phyloP scores from a whole-genome alignment of 371 early-diverging fungal genomes.

The Sporodiniella umbellata region DNA sequence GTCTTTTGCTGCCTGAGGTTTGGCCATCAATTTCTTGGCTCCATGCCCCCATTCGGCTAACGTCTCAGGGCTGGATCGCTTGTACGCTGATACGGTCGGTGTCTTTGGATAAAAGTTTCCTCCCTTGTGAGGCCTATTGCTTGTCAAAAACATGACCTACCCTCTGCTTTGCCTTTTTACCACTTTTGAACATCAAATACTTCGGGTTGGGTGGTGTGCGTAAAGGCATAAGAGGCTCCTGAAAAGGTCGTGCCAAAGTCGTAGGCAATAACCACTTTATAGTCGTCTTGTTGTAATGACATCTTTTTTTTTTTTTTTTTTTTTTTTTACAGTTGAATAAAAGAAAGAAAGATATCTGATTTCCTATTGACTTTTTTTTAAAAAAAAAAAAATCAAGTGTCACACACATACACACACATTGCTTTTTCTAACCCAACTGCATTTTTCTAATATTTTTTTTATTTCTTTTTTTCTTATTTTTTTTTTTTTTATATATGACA shows the following conservation, averaged over 20 bases:
- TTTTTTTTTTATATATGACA: constrained; percentile 9
- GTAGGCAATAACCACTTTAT: constrained; percentile 46
- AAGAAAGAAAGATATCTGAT: not conserved
- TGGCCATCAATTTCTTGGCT: constrained; percentile 46
- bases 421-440: not conserved
- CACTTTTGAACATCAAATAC: constrained; percentile 56
- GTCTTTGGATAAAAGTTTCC: constrained; percentile 52
- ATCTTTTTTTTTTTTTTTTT: too few species aligned
- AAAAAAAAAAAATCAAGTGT: not conserved
- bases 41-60: constrained; percentile 53
- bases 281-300: constrained; percentile 12
- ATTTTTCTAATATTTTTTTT: not conserved
- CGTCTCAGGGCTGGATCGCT: constrained; percentile 24
- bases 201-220: constrained; percentile 41
- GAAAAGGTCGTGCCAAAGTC: constrained; percentile 51
- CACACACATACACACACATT: not conserved
- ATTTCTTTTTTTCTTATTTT: constrained; percentile 1
- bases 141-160: not conserved
- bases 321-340: too few species aligned
- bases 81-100: constrained; percentile 45
- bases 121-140: constrained; percentile 53
- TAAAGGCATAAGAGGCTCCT: constrained; percentile 59
- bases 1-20: constrained; percentile 50
- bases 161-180: constrained; percentile 15
- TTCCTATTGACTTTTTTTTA: not conserved